These are phyloP conservation scores for Pleomassaria siparia DNA, from an alignment of 2,329 filamentous ascomycete species.

Conservation along the genomic window DNA sequence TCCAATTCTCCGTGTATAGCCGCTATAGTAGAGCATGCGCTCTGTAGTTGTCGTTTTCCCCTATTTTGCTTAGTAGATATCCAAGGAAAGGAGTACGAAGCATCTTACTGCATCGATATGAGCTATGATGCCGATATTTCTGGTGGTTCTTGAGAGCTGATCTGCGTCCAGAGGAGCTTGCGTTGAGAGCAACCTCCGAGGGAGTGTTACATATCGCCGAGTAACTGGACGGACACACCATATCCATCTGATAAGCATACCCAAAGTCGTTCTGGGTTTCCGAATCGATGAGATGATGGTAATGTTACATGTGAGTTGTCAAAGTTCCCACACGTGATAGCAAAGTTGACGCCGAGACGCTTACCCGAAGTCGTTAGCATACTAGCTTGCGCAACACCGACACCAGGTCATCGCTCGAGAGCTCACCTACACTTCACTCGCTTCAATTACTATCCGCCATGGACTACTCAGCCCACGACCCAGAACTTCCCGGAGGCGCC, in stretches of 20 bases:
- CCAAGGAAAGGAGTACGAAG: not conserved
- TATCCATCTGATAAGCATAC: slow-evolving; percentile 39
- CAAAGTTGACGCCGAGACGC: slow-evolving; percentile 20
- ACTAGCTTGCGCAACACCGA: slow-evolving; percentile 8
- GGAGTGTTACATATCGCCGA: slow-evolving; percentile 32
- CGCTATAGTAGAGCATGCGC: slow-evolving; percentile 97
- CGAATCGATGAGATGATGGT: slow-evolving; percentile 6
- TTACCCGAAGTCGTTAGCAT: slow-evolving; percentile 30
- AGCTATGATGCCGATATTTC: slow-evolving; percentile 98
- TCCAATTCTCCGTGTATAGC: slow-evolving; percentile 83
- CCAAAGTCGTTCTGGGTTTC: slow-evolving; percentile 21
- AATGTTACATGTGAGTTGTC: slow-evolving; percentile 4
- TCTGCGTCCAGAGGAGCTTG: slow-evolving; percentile 21
- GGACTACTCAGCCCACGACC: slow-evolving; percentile 66
- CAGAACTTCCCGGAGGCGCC: slow-evolving; percentile 57
- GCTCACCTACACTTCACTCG: slow-evolving; percentile 16
- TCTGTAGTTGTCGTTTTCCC: slow-evolving; percentile 98
- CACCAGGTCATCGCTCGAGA: slow-evolving; percentile 21
- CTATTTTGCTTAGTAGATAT: slow-evolving; percentile 34
- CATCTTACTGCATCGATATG: slow-evolving; percentile 82
- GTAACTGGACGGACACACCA: slow-evolving; percentile 37
- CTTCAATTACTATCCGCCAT: slow-evolving; percentile 47
- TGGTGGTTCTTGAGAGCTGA: slow-evolving; percentile 65
- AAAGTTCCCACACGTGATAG: slow-evolving; percentile 27
- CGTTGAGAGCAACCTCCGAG: slow-evolving; percentile 34